A percentile compares a stretch with the other conserved stretches of the same genome.
phyloP scores from a whole-genome alignment of 164 flowering plant species.

The Chimonanthus praecox region DNA sequence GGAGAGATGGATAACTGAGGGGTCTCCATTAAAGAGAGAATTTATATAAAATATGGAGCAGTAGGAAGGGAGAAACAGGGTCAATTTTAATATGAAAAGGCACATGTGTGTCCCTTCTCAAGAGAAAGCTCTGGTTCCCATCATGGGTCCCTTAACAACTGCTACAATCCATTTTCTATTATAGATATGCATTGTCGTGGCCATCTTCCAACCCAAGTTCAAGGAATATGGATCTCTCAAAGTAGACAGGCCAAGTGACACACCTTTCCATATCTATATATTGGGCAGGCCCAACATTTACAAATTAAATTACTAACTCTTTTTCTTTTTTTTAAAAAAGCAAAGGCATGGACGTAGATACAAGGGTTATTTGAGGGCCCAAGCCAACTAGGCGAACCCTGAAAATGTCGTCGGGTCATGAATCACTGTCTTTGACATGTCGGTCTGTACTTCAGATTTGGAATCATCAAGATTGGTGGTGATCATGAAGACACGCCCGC shows the following conservation, averaged over 20 bases:
- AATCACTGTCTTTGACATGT: slow-evolving; percentile 14
- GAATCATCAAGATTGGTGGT: not conserved
- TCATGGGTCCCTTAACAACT: slow-evolving; percentile 26
- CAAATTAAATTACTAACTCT: not conserved
- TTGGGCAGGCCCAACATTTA: slow-evolving; percentile 1
- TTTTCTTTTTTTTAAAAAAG: not conserved
- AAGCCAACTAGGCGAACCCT: not conserved
- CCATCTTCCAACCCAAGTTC: slow-evolving; percentile 15
- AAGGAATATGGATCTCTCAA: slow-evolving; percentile 20
- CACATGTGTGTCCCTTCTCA: slow-evolving; percentile 28
- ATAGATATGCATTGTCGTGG: slow-evolving; percentile 22
- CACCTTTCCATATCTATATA: slow-evolving; percentile 9
- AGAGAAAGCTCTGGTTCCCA: slow-evolving; percentile 24
- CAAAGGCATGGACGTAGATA: slow-evolving; percentile 21
- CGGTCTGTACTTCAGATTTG: not conserved
- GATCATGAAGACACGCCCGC: not conserved
- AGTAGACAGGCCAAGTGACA: slow-evolving; percentile 28
- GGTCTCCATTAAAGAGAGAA: slow-evolving; percentile 11
- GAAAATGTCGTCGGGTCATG: slow-evolving; percentile 14
- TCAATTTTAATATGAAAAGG: slow-evolving; percentile 22
- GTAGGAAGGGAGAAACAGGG: slow-evolving; percentile 18
- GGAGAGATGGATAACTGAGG: slow-evolving; percentile 16
- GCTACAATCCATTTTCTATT: slow-evolving; percentile 19
- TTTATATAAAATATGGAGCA: slow-evolving; percentile 12
- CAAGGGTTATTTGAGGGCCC: slow-evolving; percentile 5